Base-by-base conservation (phyloP, 306 rosid species). In the Carpinus viminea region DNA sequence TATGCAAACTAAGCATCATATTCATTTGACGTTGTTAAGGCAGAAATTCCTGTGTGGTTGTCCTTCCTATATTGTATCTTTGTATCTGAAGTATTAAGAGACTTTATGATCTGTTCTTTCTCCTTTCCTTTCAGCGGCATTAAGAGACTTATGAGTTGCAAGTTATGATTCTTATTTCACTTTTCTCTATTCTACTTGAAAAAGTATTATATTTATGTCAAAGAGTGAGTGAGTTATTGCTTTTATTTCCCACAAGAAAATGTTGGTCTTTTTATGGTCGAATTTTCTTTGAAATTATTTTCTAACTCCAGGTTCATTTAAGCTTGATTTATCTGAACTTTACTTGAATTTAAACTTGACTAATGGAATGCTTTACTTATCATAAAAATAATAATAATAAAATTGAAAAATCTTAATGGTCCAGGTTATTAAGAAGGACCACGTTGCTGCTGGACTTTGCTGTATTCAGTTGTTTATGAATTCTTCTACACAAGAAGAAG, bases 381-480 rank as follows among this genome's bases (percentile, higher is more conserved):
- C 5, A 34, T 24, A 24, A 24, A 0, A 24, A 24, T 24, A 24
- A 24, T 24, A 24, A 24, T 24, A 24, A 24, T 24, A 34, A 34
- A 38, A 38, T 3, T 0, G 4, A 38, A 38, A 38, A 38, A 38
- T 3, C 43, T 38, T 17, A 62, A 52, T 64, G 65, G 48, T 79
- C 74, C 88, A 94, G 98, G 98, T 94, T 72, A 89, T 92, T 66
- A 92, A 91, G 81, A 93, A 86, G 77, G 98, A 95, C 83, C 97
- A 92, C 70, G 93, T 95, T 72, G 98, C 97, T 56, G 93, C 98
- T 81, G 98, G 98, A 73, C 98, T 95, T 59, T 95, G 98, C 85
- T 91, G 98, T 87, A 92, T 95, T 83, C 98, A 95, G 86, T 84
- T 95, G 90, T 95, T 92, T 82, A 89, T 92, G 84, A 95, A 95